Conservation (phyloP, 768 basidiomycete species). For the Strobilomyces echinocephalus region DNA sequence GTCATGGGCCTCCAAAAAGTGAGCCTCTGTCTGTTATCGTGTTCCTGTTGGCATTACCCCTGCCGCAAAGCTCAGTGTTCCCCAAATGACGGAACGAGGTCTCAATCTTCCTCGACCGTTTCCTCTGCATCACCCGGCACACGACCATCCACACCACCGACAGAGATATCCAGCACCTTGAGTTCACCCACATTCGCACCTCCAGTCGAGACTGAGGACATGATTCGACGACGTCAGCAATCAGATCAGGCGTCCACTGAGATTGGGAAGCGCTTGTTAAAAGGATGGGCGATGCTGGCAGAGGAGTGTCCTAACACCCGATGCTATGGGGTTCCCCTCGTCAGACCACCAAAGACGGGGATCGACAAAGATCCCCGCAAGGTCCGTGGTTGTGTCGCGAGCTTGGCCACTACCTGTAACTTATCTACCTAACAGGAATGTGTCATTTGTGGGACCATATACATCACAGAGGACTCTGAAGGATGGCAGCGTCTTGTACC, state of each 20-base stretch:
- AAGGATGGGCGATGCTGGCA: constrained; percentile 87
- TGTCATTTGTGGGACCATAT: constrained; percentile 66
- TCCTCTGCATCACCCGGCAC: constrained; percentile 52
- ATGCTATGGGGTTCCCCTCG: constrained; percentile 82
- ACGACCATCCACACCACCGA: constrained; percentile 71
- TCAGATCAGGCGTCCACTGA: constrained; percentile 76
- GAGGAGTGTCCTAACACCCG: constrained; percentile 69
- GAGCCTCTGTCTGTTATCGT: constrained; percentile 13
- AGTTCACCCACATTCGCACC: constrained; percentile 62
- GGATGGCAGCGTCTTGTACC: constrained; percentile 46
- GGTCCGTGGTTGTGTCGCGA: constrained; percentile 35
- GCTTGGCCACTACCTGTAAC: background rate
- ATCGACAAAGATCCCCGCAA: constrained; percentile 61
- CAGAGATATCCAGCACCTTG: constrained; percentile 59
- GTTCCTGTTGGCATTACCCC: constrained; percentile 2
- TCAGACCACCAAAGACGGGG: constrained; percentile 65
- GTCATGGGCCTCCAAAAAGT: constrained; percentile 41
- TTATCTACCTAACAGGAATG: constrained; percentile 54
- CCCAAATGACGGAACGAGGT: constrained; percentile 20
- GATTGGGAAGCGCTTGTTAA: constrained; percentile 71
- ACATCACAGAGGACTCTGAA: constrained; percentile 50
- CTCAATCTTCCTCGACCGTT: constrained; percentile 35
- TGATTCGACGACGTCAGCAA: constrained; percentile 66
- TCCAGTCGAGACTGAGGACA: constrained; percentile 62
- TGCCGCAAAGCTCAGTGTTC: constrained; percentile 12